Percentiles rank a stretch among this genome's conserved stretches.
These are phyloP conservation scores for Penicillium nucicola DNA, from an alignment of 495 filamentous ascomycete genomes.

Conservation along the genomic window DNA sequence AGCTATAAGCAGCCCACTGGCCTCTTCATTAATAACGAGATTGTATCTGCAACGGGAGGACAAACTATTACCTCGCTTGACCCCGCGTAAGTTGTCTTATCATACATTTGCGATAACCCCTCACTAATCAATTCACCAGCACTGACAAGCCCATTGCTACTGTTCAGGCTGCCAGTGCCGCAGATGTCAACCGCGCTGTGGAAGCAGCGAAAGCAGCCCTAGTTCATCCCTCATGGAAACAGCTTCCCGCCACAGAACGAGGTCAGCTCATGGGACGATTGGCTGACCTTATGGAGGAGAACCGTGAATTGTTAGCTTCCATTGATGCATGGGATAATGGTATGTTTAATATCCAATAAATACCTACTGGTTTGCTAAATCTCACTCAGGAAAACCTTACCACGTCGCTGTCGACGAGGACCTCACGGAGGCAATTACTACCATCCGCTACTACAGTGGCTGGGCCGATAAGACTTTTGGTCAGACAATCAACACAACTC, in stretches of 20 bases:
- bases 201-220: constrained; percentile 78
- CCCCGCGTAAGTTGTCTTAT: constrained; percentile 48
- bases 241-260: constrained; percentile 68
- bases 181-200: constrained; percentile 84
- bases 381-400: constrained; percentile 62
- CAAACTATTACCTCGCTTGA: constrained; percentile 75
- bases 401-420: constrained; percentile 69
- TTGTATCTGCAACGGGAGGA: constrained; percentile 68
- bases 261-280: constrained; percentile 73
- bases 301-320: constrained; percentile 74
- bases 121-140: constrained; percentile 57
- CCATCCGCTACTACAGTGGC: constrained; percentile 82
- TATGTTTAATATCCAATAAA: not conserved
- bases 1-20: constrained; percentile 77
- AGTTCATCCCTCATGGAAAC: constrained; percentile 72
- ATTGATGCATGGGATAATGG: constrained; percentile 96
- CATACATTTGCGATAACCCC: too few relatives aligned
- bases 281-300: constrained; percentile 65
- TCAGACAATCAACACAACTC: constrained; percentile 78
- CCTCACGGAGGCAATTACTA: constrained; percentile 62
- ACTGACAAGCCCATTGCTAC: constrained; percentile 80
- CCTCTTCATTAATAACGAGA: constrained; percentile 95
- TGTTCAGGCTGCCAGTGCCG: constrained; percentile 73
- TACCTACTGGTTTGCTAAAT: constrained; percentile 2
- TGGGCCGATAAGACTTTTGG: constrained; percentile 92